Base-by-base conservation (phyloP, 2,329 filamentous ascomycete species). In the Rutstroemia sp. region DNA sequence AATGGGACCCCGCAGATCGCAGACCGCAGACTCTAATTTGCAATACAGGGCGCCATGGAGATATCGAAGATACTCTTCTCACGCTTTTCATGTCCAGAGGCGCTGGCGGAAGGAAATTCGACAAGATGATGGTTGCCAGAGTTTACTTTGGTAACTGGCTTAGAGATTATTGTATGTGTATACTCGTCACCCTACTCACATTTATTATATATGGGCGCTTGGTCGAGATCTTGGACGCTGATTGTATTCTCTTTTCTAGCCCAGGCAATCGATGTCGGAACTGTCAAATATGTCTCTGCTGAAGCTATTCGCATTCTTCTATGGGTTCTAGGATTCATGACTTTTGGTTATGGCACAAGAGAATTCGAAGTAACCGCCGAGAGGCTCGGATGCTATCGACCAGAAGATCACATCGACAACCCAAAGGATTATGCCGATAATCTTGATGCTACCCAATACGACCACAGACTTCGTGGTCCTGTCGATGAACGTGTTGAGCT, bases 101-200 rank as follows among this genome's bases (percentile, higher is more conserved):
- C 42, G 83, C 82, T 19, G 75, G 75, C 61, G 81, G 81, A 64
- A 91, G 92, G 77, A 95, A 92, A 68, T 96, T 95, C 74, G 83
- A 81, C 76, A 94, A 94, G 75, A 82, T 95, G 67, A 87, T 86
- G 69, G 88, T 96, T 61, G 88, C 92, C 62, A 83, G 91, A 59
- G 88, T 95, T 61, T 96, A 96, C 76, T 96, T 96, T 75, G 92
- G 92, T 62, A 96, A 96, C 76, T 96, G 92, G 92, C 82, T 96
- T 37, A 83, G 83, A 56, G 92, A 96, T 73, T 96, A 96, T 73
- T 94, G 68, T 69, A 53, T 56, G 66, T 62, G 21, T 4, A 25
- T 12, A 12, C 10, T 46, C 41, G 30, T 38, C 50, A 14, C 12
- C 25, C 27, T 7, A 5, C 10, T 14, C 18, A 38, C 21, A n/a